Base-by-base conservation (phyloP, 352 stramenopile species). In the Paralagenidium karlingii region DNA sequence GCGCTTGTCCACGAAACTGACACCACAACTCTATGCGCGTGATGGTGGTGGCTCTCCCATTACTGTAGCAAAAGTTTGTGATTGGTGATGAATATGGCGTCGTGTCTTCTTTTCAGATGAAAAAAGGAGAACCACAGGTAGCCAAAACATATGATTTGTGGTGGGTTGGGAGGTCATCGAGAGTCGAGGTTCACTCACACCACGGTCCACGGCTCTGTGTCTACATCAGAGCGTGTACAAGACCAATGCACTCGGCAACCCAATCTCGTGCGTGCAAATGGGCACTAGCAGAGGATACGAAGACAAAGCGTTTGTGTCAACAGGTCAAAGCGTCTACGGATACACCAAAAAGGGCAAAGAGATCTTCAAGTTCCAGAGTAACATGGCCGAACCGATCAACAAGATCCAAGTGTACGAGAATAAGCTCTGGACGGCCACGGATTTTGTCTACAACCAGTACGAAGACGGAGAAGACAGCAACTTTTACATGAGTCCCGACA, bases 291-390 rank as follows among this genome's bases (percentile, higher is more conserved):
- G 79, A 45, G 70, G 67, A 19, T 77, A 65, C 4, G 70, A 83
- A 30, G 75, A 85, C 58, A 79, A 75, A 32, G 60, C 63, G 18
- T 87, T 76, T 36, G 52, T 84, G 5, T 77, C 69, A n/a, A 84
- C 58, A 2, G 64, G 65, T 2, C 63, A 86, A 29, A 66, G 63
- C 40, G 65, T 93, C 10, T 60, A 76, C 33, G 79, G 79, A 5
- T 67, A 84, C 29, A 90, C 45, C 45, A 85, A 84, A 49, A 93
- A 93, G 29, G 79, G 76, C 39, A 93, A 88, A 30, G 76, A 85
- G 56, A 80, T 86, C 41, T 86, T 84, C 53, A 82, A 68, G 49
- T 88, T 89, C 59, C 70, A 86, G 49, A 88, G 74, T 56, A 93
- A 89, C 29, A 45, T 93, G 21, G 67, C 67, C 25, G 79, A 93